Base-by-base conservation (phyloP, 179 eudicot species). In the Drosera spatulata region DNA sequence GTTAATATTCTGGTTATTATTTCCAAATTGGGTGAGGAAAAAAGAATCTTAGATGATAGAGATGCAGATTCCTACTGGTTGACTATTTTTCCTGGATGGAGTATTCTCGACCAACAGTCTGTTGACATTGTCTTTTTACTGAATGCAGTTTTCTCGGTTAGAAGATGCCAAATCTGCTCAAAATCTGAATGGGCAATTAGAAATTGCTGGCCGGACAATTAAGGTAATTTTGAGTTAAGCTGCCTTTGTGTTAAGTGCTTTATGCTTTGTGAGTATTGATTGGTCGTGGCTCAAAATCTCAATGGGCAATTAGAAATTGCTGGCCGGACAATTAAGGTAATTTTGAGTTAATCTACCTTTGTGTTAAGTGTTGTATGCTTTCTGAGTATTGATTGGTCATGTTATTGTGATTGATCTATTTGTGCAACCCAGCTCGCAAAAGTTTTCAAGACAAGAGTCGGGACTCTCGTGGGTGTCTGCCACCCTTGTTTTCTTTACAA, bases 251-350 rank as follows among this genome's bases (percentile, higher is more conserved):
- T 59, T 58, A 50, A 42, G 54, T 46, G 40, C 3, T 7, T 58
- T 39, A 10, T 44, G 41, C 7, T 5, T 51, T 51, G 5, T 51
- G 7, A n/a, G 13, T 10, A 5, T 8, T 51, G 6, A 1, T 12
- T n/a, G 7, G 2, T n/a, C 15, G 55, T 51, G 3, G 3, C 33
- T 22, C 33, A 22, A 22, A 22, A 22, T 22, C 71, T 91, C 38
- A 79, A 91, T 68, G 95, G 95, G 51, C 95, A 88, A 66, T 76
- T 91, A 66, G 96, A 91, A 66, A 88, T 91, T 77, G 98, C 93
- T 50, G 98, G 98, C 60, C 87, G 82, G 58, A 55, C 70, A 39
- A 91, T 91, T 60, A 88, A 91, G 98, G 98, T 88, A 61, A 52
- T 37, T 55, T 0, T 56, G 55, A 13, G 50, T 45, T 12, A 51